These are phyloP conservation scores for Radiomyces spectabilis DNA, from an alignment of 192 early-diverging fungal species.

Conservation along the genomic window DNA sequence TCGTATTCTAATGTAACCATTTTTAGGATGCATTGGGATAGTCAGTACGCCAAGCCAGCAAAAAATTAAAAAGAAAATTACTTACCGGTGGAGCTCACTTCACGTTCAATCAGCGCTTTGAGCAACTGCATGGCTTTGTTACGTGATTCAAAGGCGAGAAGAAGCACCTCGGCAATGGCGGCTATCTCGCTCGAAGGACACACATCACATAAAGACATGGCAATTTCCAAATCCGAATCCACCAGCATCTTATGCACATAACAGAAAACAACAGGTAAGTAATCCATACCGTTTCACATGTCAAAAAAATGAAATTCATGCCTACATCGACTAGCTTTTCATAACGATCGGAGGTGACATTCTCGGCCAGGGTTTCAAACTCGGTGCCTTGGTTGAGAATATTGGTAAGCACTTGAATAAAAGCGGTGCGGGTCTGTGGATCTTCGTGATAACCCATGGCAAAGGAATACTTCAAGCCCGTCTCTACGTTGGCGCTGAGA, in stretches of 20 bases:
- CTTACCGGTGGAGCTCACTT: conserved; percentile 63
- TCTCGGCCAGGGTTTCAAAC: conserved; percentile 57
- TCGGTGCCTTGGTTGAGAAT: conserved; percentile 70
- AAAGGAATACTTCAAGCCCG: conserved; percentile 69
- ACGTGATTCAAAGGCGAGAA: conserved; percentile 59
- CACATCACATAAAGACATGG: conserved; percentile 66
- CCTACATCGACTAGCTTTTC: conserved; percentile 53
- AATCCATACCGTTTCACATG: background rate
- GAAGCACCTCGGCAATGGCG: conserved; percentile 61
- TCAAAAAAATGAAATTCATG: background rate
- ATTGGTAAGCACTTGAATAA: conserved; percentile 75
- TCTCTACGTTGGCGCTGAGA: conserved; percentile 73
- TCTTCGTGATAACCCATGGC: conserved; percentile 75
- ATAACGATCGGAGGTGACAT: conserved; percentile 50
- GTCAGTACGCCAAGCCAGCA: no score
- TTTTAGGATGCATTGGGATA: no score
- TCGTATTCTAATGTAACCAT: no score
- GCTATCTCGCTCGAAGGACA: conserved; percentile 64
- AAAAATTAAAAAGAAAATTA: background rate
- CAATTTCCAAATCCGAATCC: conserved; percentile 56
- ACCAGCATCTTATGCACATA: conserved; percentile 28
- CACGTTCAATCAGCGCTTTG: conserved; percentile 53
- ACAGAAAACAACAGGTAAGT: background rate
- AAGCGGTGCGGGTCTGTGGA: conserved; percentile 62
- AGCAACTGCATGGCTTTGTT: conserved; percentile 50